These are phyloP conservation scores for Leccinum imitatum DNA, from an alignment of 768 basidiomycete genomes.

Conservation along the genomic window DNA sequence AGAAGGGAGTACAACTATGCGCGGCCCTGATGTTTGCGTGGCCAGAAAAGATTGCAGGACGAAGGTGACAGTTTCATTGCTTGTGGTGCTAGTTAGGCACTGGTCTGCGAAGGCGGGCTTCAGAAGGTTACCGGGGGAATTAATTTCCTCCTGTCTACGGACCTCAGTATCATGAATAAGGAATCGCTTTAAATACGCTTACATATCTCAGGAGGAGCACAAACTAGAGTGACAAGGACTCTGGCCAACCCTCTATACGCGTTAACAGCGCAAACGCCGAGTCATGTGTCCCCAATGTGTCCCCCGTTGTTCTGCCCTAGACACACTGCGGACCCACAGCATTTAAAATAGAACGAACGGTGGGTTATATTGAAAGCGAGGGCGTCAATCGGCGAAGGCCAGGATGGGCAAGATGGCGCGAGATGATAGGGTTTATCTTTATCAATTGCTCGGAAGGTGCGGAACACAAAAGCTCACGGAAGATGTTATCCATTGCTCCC, in stretches of 20 bases:
- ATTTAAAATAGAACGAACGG: slow-evolving; percentile 56
- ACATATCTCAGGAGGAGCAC: slow-evolving; percentile 8
- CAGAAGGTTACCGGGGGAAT: slow-evolving; percentile 6
- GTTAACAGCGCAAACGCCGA: slow-evolving; percentile 17
- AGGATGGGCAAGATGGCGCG: slow-evolving; percentile 51
- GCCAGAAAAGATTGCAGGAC: background rate
- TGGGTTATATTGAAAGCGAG: slow-evolving; percentile 58
- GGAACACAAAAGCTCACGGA: slow-evolving; percentile 55
- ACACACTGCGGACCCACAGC: slow-evolving; percentile 47
- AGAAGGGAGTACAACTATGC: slow-evolving; percentile 75
- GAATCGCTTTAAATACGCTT: slow-evolving; percentile 6
- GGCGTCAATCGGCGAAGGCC: slow-evolving; percentile 67
- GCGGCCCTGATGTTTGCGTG: slow-evolving; percentile 63
- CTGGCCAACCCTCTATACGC: slow-evolving; percentile 1
- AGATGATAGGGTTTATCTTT: slow-evolving; percentile 51
- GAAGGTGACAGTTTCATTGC: background rate
- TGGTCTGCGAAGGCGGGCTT: background rate
- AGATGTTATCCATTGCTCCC: slow-evolving; percentile 22
- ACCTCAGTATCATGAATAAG: background rate
- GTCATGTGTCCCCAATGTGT: slow-evolving; percentile 57
- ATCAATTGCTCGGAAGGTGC: slow-evolving; percentile 52
- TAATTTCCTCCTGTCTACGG: slow-evolving; percentile 6
- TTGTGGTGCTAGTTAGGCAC: background rate
- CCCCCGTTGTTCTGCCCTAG: slow-evolving; percentile 51
- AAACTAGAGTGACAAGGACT: background rate